Percentiles rank a stretch among this genome's conserved stretches.
These are phyloP conservation scores for Aspergillus sp. DNA, from an alignment of 2,329 filamentous ascomycete genomes.

Conservation along the genomic window DNA sequence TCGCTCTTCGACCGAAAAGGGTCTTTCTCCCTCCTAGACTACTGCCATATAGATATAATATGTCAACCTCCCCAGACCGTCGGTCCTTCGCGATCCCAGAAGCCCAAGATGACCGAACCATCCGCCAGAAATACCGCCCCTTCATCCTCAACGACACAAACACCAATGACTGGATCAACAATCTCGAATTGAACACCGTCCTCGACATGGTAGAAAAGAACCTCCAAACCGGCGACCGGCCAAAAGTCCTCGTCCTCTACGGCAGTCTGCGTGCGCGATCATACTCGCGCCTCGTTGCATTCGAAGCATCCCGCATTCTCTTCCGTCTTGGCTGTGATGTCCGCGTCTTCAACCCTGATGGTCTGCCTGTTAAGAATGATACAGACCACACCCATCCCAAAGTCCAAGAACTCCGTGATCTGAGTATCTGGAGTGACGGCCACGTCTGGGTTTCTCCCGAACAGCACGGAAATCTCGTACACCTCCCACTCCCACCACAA, in stretches of 20 bases:
- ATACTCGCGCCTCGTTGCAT: constrained; percentile 57
- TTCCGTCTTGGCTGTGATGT: constrained; percentile 63
- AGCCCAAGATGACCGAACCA: constrained; percentile 42
- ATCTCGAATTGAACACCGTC: constrained; percentile 52
- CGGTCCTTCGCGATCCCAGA: constrained; percentile 41
- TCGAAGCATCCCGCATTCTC: constrained; percentile 57
- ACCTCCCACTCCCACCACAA: not conserved
- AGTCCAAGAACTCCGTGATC: constrained; percentile 58
- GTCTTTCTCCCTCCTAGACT: too few relatives aligned
- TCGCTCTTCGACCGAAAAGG: too few relatives aligned
- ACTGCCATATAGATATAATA: too few relatives aligned
- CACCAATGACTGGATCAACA: constrained; percentile 51
- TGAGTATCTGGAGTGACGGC: constrained; percentile 62
- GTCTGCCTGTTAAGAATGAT: constrained; percentile 61
- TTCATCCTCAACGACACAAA: constrained; percentile 44
- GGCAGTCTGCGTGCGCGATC: constrained; percentile 56
- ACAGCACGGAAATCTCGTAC: constrained; percentile 59
- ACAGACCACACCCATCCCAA: constrained; percentile 53
- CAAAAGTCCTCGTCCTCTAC: constrained; percentile 58
- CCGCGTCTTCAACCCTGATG: constrained; percentile 55
- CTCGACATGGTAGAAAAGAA: constrained; percentile 49
- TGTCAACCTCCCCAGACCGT: not conserved
- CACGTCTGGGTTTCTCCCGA: constrained; percentile 64
- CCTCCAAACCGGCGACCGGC: constrained; percentile 35
- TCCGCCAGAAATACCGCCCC: constrained; percentile 51